Base-by-base conservation (phyloP, 1,139 yeast species). In the Komagataea norvegica region DNA sequence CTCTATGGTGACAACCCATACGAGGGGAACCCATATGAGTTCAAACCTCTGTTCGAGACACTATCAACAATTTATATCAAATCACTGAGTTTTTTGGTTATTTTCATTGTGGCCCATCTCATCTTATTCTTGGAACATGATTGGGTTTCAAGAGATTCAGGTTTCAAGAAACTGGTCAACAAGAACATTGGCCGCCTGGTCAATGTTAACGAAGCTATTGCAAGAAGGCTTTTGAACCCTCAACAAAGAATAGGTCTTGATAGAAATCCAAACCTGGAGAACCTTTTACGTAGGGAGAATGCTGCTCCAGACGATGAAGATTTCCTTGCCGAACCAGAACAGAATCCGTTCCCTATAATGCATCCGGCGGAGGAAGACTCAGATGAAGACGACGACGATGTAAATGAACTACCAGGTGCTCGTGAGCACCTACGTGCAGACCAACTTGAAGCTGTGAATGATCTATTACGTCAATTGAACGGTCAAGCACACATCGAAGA, bases 91-190 rank as follows among this genome's bases (percentile, higher is more conserved):
- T 59, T 57, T 19, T 46, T 62, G 5, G 17, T 50, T 2, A 38
- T 68, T 29, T 64, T 67, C 19, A 56, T 74, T 6, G 49, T 65
- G 6, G 59, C 72, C 24, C 72, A 69, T 43, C 51, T 73, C 21
- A 72, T 77, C 3, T 45, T 77, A 8, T 74, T 75, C 52, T 65
- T 77, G 29, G 79, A 74, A 44, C 82, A 79, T 53, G 88, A 80
- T 51, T 77, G 83, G 77, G 81, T 82, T n/a, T 74, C 75, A 1
- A 63, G 78, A 38, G 91, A 82, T 54, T 77, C 77, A 33, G 85
- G 85, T 0, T 80, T 79, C 54, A 57, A 65, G 28, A 77, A 74
- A 52, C 62, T 79, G 52, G 62, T 81, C 18, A 54, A 68, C 38
- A 72, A 67, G 42, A 72, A 69, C 42, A 70, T 81, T 34, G 88